Evolutionary conservation across 148 eudicot genomes (phyloP), one percentile per base, ranked within the genome.

Genomic region (Fagopyrum homotropicum): DNA sequence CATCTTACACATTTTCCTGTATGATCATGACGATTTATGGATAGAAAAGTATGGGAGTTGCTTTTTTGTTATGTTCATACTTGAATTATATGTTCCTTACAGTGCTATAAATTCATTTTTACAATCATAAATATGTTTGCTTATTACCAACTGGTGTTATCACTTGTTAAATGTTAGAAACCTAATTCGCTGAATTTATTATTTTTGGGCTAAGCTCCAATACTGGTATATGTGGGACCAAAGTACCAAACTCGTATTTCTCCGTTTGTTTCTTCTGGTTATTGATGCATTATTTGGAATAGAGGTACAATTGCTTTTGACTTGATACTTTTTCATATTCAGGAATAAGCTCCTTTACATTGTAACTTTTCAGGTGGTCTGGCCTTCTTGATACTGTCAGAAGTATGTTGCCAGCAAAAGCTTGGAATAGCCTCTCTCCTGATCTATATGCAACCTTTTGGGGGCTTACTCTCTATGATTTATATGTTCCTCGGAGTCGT

Each of bases 371-470:
- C 91, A 96, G 99, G 82, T 96, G 99, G 99, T 83, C 88, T 46
- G 89, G 82, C 87, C 98, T 92, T 79, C 92, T 96, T 76, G 85
- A 84, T 48, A 88, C 92, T 49, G 88, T 93, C 76, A 83, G 88
- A 76, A 86, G 89, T 66, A 89, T 92, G 93, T 78, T 92, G 80
- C 99, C 99, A 74, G 77, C 94, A n/a, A 96, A 88, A 83, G 94
- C 98, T 3, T 96, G 99, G 98, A 96, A 96, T 73, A 96, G 99
- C 84, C 95, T 96, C 57, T 96, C 99, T 61, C 94, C 99, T 12
- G 99, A 92, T 85, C 81, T 96, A 7, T 96, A 92, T 84, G 94
- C 96, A 26, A 90, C 99, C 40, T 96, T 96, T 82, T 96, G 99
- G 99, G 99, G 99, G 44, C 90, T 96, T 66, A 86, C 94, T 6